phyloP scores from a whole-genome alignment of 352 stramenopile genomes.

The Thalassiosira allenii region DNA sequence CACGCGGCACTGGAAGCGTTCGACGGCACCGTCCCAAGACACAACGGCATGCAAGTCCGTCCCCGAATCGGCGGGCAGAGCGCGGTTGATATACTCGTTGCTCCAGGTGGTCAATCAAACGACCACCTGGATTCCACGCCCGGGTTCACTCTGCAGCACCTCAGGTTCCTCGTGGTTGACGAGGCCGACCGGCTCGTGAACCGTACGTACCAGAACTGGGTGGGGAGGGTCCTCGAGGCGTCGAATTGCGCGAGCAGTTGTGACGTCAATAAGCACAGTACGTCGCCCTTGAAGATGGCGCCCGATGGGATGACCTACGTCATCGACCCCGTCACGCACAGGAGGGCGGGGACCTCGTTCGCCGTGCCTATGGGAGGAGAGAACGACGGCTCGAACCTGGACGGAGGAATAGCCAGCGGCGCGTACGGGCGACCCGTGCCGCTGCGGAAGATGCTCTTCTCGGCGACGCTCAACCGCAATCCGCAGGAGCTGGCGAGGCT shows the following conservation, averaged over 20 bases:
- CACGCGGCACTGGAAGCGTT: slow-evolving; percentile 57
- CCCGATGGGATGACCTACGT: slow-evolving; percentile 84
- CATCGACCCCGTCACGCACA: slow-evolving; percentile 80
- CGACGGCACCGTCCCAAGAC: slow-evolving; percentile 53
- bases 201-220: slow-evolving; percentile 98
- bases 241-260: slow-evolving; percentile 64
- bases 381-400: slow-evolving; percentile 14
- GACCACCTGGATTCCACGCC: slow-evolving; percentile 96
- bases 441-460: slow-evolving; percentile 96
- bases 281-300: slow-evolving; percentile 46
- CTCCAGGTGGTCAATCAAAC: slow-evolving; percentile 95
- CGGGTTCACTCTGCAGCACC: slow-evolving; percentile 97
- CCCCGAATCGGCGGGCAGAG: slow-evolving; percentile 82
- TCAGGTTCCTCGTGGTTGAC: slow-evolving; percentile 97
- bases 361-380: slow-evolving; percentile 6
- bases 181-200: slow-evolving; percentile 97
- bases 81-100: slow-evolving; percentile 96
- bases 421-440: slow-evolving; percentile 68
- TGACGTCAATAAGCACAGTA: slow-evolving; percentile 23
- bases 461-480: slow-evolving; percentile 97
- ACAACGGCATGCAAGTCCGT: slow-evolving; percentile 42
- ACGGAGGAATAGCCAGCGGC: slow-evolving; percentile 16
- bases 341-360: slow-evolving; percentile 25
- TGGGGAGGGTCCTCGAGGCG: slow-evolving; percentile 89
- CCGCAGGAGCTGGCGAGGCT: slow-evolving; percentile 95